Conservation (phyloP, 1,139 yeast species). For the Pichia sp. region DNA sequence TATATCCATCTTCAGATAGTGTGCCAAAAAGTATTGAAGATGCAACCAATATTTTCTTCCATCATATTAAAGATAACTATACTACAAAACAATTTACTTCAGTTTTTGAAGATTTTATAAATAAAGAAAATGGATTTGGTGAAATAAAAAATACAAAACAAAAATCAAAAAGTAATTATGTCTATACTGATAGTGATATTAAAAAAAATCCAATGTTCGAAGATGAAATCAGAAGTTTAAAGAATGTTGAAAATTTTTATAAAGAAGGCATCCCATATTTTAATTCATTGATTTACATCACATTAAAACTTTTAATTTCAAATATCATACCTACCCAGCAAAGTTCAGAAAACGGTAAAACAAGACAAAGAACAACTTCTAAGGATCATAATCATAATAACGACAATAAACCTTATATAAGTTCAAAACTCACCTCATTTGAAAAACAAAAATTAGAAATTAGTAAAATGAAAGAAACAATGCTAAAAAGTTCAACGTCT, state of each 20-base stretch:
- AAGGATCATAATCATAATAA: conserved; percentile 1
- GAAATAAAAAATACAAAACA: conserved; percentile 16
- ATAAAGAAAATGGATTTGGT: conserved; percentile 54
- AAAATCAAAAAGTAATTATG: conserved; percentile 4
- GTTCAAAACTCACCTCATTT: conserved; percentile 14
- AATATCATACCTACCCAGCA: conserved; percentile 29
- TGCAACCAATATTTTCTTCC: conserved; percentile 59
- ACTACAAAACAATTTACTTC: conserved; percentile 45
- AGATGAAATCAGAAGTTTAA: conserved; percentile 39
- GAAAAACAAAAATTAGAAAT: conserved; percentile 46
- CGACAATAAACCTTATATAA: conserved; percentile 14
- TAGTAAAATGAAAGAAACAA: conserved; percentile 53
- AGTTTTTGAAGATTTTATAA: conserved; percentile 45
- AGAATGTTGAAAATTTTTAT: conserved; percentile 59
- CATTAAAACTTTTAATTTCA: conserved; percentile 55
- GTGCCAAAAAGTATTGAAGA: conserved; percentile 76
- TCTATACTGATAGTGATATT: conserved; percentile 19
- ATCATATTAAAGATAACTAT: conserved; percentile 59
- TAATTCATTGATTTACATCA: conserved; percentile 55
- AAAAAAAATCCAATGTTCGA: conserved; percentile 31
- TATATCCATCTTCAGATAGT: conserved; percentile 48
- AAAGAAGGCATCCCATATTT: conserved; percentile 44
- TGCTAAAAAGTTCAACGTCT: conserved; percentile 56
- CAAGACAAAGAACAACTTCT: conserved; percentile 14
- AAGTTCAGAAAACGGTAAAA: conserved; percentile 12